Evolutionary conservation across 176 grass and related monocot genomes (phyloP).

Genomic region (Aegilops longissima): DNA sequence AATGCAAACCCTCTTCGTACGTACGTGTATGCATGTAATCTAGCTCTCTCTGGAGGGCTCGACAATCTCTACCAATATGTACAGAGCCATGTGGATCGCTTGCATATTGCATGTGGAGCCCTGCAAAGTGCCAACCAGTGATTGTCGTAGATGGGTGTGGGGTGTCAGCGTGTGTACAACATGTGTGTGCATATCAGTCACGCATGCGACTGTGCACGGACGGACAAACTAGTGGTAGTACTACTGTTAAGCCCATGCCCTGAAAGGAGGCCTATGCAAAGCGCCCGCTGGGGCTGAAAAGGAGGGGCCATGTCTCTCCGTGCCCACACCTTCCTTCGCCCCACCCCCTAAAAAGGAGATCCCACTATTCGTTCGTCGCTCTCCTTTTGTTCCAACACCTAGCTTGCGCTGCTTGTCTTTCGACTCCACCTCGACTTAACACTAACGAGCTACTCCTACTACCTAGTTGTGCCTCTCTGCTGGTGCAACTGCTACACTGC

Average conservation of each 20-base stretch:
- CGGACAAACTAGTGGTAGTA: constrained; percentile 27
- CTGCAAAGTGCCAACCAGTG: background rate
- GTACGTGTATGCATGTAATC: background rate
- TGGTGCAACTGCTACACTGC: background rate
- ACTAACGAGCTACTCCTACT: background rate
- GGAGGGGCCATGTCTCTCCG: constrained; percentile 36
- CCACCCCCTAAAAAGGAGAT: constrained; percentile 77
- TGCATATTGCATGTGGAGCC: background rate
- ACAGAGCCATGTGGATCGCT: background rate
- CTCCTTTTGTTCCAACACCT: constrained; percentile 49
- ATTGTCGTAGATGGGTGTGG: background rate
- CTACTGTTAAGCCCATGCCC: constrained; percentile 34
- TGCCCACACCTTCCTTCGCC: constrained; percentile 21
- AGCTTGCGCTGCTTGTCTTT: constrained; percentile 22
- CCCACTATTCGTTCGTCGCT: constrained; percentile 60
- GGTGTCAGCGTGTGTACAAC: background rate
- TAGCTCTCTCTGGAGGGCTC: background rate
- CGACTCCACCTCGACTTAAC: constrained; percentile 26
- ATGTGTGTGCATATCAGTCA: constrained; percentile 16
- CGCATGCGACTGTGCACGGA: constrained; percentile 14
- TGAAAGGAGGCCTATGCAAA: constrained; percentile 44
- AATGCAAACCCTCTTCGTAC: background rate
- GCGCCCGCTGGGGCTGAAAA: constrained; percentile 29
- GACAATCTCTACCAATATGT: background rate
- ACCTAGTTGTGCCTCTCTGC: constrained; percentile 7